These are phyloP conservation scores for Penicillium sp. DNA, from an alignment of 2,329 filamentous ascomycete species.

Conservation along the genomic window DNA sequence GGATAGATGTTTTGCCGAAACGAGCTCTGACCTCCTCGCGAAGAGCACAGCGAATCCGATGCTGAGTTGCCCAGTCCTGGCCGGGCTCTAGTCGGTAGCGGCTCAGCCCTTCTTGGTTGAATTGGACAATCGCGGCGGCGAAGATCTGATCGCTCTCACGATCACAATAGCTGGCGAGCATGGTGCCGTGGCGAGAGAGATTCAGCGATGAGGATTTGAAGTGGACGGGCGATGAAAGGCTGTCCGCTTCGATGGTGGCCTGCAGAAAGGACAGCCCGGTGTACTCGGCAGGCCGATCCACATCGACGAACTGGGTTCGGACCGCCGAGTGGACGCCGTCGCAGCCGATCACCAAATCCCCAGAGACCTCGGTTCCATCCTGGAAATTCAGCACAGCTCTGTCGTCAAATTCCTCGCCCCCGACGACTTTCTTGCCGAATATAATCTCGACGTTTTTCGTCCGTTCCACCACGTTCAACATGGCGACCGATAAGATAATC, in stretches of 20 bases:
- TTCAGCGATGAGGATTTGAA: conserved; percentile 45
- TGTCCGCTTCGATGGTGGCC: conserved; percentile 31
- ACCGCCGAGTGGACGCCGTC: conserved; percentile 46
- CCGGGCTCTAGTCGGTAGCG: conserved; percentile 28
- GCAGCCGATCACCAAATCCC: conserved; percentile 43
- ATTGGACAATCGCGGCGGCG: conserved; percentile 42
- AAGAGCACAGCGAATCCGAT: conserved; percentile 37
- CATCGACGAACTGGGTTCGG: conserved; percentile 41
- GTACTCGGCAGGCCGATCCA: conserved; percentile 38
- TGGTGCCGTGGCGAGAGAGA: conserved; percentile 39
- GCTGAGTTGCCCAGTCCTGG: conserved; percentile 38
- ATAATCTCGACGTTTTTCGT: conserved; percentile 40
- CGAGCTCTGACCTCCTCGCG: conserved; percentile 38
- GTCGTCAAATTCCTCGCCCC: conserved; percentile 35
- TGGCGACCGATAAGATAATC: conserved; percentile 42
- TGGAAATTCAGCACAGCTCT: conserved; percentile 39
- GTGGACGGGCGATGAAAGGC: conserved; percentile 32
- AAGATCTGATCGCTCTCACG: conserved; percentile 40
- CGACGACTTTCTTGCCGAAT: conserved; percentile 45
- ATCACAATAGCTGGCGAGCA: conserved; percentile 45
- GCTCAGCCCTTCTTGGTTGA: conserved; percentile 30
- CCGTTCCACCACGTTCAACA: conserved; percentile 43
- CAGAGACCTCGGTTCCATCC: conserved; percentile 36
- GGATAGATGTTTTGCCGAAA: conserved; percentile 39
- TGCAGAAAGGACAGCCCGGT: conserved; percentile 46